These are phyloP conservation scores for Penicillium crystallinum DNA, from an alignment of 495 filamentous ascomycete species.

Conservation along the genomic window DNA sequence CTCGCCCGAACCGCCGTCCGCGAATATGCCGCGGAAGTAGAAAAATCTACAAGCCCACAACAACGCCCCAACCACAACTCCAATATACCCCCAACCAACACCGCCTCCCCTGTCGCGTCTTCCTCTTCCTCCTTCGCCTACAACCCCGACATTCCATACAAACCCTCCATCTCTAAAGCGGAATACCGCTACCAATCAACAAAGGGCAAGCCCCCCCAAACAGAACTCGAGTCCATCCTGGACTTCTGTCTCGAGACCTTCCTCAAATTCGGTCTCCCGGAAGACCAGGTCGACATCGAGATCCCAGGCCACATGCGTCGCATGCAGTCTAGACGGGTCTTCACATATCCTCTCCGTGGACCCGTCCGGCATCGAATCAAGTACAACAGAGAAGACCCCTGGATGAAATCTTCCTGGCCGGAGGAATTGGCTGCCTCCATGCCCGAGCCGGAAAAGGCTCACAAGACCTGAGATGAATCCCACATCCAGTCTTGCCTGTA, in stretches of 20 bases:
- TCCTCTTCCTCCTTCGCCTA: slow-evolving; percentile 2
- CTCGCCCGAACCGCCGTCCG: slow-evolving; percentile 34
- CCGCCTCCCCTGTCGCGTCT: background rate
- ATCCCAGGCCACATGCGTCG: slow-evolving; percentile 26
- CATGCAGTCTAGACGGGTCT: slow-evolving; percentile 10
- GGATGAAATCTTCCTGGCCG: slow-evolving; percentile 1
- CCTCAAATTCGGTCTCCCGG: slow-evolving; percentile 23
- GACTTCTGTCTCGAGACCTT: slow-evolving; percentile 37
- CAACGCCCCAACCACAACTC: background rate
- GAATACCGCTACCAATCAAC: background rate
- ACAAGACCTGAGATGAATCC: background rate
- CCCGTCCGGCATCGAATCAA: background rate
- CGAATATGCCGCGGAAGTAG: slow-evolving; percentile 17
- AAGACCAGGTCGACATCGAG: slow-evolving; percentile 33
- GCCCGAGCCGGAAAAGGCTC: background rate
- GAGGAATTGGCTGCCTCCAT: background rate
- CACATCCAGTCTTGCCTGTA: background rate
- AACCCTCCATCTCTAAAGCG: slow-evolving; percentile 1
- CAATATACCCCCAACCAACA: background rate
- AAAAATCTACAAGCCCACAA: background rate
- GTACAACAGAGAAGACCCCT: background rate
- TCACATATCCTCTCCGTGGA: background rate
- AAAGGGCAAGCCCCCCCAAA: slow-evolving; percentile 8
- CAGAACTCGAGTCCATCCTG: slow-evolving; percentile 21
- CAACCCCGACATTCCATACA: slow-evolving; percentile 1